These are phyloP conservation scores for Ilyonectria mors-panacis DNA, from an alignment of 2,329 filamentous ascomycete species.

Conservation along the genomic window DNA sequence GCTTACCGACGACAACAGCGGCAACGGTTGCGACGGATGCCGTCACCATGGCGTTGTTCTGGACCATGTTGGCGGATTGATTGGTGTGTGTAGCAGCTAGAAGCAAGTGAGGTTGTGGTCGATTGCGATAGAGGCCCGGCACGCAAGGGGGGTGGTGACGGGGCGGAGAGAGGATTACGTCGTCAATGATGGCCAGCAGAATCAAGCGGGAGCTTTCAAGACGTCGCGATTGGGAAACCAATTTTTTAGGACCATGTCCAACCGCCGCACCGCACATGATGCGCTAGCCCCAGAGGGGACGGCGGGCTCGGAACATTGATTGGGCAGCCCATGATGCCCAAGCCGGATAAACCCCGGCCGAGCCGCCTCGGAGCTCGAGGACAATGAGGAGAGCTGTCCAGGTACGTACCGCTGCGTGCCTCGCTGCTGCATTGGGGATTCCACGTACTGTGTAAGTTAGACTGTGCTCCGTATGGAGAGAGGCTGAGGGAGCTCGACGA, in stretches of 20 bases:
- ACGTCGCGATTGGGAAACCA: constrained; percentile 47
- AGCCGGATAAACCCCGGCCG: constrained; percentile 33
- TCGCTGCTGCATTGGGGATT: constrained; percentile 28
- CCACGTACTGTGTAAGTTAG: constrained; percentile 33
- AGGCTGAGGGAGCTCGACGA: constrained; percentile 22
- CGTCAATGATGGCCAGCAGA: constrained; percentile 39
- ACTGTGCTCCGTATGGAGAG: constrained; percentile 30
- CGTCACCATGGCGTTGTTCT: constrained; percentile 70
- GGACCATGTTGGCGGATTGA: constrained; percentile 57
- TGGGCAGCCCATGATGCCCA: constrained; percentile 27
- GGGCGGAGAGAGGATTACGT: constrained; percentile 34
- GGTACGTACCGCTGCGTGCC: constrained; percentile 43
- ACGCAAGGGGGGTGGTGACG: constrained; percentile 26
- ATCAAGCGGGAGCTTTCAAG: constrained; percentile 45
- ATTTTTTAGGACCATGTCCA: constrained; percentile 46
- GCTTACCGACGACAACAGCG: constrained; percentile 71
- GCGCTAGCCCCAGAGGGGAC: constrained; percentile 31
- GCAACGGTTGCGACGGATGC: constrained; percentile 74
- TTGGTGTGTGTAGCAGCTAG: constrained; percentile 32
- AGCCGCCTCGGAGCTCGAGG: constrained; percentile 34
- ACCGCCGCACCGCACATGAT: constrained; percentile 44
- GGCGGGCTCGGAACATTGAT: constrained; percentile 33
- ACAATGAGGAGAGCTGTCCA: constrained; percentile 28
- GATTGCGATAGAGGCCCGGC: constrained; percentile 28
- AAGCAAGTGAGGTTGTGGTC: constrained; percentile 28